Conservation (phyloP, 768 basidiomycete genomes). For the Cyathus striatus region DNA sequence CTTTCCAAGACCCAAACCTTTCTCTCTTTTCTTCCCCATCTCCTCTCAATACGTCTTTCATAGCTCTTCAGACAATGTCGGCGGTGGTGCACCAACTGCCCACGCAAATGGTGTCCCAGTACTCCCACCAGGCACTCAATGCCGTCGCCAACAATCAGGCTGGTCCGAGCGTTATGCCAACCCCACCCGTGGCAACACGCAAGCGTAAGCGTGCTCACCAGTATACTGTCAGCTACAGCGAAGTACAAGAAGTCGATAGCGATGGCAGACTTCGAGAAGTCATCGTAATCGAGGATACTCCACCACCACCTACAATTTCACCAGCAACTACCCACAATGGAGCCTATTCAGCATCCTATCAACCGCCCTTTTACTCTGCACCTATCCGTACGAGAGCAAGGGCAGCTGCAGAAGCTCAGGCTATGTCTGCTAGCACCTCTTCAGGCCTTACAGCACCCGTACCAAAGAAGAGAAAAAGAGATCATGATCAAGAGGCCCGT, state of each 20-base stretch:
- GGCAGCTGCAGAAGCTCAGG: slow-evolving; percentile 83
- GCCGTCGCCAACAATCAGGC: slow-evolving; percentile 30
- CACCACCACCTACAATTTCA: slow-evolving; percentile 76
- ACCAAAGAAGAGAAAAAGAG: slow-evolving; percentile 82
- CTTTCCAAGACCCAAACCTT: slow-evolving; percentile 30
- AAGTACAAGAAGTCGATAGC: slow-evolving; percentile 82
- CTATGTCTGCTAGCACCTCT: slow-evolving; percentile 64
- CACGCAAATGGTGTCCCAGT: slow-evolving; percentile 57
- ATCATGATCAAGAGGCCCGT: slow-evolving; percentile 69
- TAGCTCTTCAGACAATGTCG: slow-evolving; percentile 57
- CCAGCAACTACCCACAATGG: slow-evolving; percentile 69
- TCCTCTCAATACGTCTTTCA: slow-evolving; percentile 49
- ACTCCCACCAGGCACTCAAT: slow-evolving; percentile 57
- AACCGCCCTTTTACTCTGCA: slow-evolving; percentile 69
- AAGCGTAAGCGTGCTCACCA: slow-evolving; percentile 82
- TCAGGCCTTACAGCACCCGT: slow-evolving; percentile 62
- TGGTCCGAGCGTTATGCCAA: slow-evolving; percentile 63
- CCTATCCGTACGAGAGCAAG: slow-evolving; percentile 82
- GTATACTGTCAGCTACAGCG: slow-evolving; percentile 81
- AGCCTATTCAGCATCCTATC: slow-evolving; percentile 74
- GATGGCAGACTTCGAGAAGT: slow-evolving; percentile 77
- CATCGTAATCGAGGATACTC: slow-evolving; percentile 92
- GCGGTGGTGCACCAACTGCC: slow-evolving; percentile 66
- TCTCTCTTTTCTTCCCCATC: slow-evolving; percentile 21
- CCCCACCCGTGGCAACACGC: slow-evolving; percentile 67